Percentiles rank a stretch among this genome's conserved stretches.
Conservation (phyloP, 345 rosid species). For the Euphorbia tirucalli region DNA sequence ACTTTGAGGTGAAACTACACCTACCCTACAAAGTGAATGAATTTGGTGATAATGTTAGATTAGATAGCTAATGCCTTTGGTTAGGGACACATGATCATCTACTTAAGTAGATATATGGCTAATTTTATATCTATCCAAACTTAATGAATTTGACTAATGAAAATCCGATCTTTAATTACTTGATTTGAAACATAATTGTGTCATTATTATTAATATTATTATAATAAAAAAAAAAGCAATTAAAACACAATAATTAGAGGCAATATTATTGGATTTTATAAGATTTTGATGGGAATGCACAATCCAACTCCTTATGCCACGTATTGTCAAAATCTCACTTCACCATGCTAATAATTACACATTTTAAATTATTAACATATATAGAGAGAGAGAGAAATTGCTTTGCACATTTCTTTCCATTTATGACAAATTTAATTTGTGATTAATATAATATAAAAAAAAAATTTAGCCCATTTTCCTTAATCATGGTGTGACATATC, state of each 20-base stretch:
- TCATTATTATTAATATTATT: no score
- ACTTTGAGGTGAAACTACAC: background rate
- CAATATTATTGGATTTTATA: background rate
- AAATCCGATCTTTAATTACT: background rate
- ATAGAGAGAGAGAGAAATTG: background rate
- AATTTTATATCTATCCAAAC: background rate
- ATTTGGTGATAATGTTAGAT: background rate
- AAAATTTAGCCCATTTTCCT: background rate
- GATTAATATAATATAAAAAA: background rate
- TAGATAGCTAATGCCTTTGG: constrained; percentile 7
- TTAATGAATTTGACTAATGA: background rate
- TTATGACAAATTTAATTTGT: background rate
- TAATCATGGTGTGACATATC: background rate
- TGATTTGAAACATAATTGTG: background rate
- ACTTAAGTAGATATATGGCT: background rate
- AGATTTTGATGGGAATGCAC: no score
- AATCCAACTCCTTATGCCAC: no score
- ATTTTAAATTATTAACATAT: no score
- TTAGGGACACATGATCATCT: constrained; percentile 13
- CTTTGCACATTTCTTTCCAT: background rate
- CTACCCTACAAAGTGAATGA: background rate
- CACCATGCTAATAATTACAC: no score
- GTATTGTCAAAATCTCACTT: no score
- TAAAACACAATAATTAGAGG: background rate
- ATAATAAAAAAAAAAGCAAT: no score